Conservation (phyloP, 2,329 filamentous ascomycete species). For the Fusarium sublunatum region DNA sequence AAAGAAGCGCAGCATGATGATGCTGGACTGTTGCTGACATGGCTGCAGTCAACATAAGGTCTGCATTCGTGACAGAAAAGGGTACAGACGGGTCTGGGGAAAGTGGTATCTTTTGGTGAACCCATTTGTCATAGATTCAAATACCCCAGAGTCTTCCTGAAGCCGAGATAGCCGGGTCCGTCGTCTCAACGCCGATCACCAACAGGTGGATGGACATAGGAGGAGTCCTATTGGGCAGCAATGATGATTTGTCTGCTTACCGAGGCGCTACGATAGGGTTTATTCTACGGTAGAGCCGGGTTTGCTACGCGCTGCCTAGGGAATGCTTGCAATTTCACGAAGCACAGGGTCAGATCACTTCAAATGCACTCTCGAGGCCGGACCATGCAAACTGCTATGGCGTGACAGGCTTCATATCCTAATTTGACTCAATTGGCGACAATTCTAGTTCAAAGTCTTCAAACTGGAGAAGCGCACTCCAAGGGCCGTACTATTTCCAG, state of each 20-base stretch:
- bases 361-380: no score
- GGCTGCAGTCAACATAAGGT: conserved; percentile 10
- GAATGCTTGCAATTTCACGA: no score
- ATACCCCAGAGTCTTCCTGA: conserved; percentile 23
- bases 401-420: no score
- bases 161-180: conserved; percentile 3
- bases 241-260: not conserved
- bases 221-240: no score
- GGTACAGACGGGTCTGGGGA: conserved; percentile 21
- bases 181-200: conserved; percentile 15
- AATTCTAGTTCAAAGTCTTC: no score
- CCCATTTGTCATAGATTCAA: conserved; percentile 37
- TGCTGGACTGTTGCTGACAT: not conserved
- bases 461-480: not conserved
- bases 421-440: no score
- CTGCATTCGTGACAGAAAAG: no score
- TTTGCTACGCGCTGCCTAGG: no score
- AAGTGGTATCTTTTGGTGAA: conserved; percentile 25
- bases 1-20: not conserved
- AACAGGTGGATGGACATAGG: no score
- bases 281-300: no score
- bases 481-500: conserved; percentile 4
- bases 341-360: no score
- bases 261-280: conserved; percentile 5
- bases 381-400: no score